These are phyloP conservation scores for Saccharomycopsis sp. DNA, from an alignment of 805 yeast species.

Conservation along the genomic window DNA sequence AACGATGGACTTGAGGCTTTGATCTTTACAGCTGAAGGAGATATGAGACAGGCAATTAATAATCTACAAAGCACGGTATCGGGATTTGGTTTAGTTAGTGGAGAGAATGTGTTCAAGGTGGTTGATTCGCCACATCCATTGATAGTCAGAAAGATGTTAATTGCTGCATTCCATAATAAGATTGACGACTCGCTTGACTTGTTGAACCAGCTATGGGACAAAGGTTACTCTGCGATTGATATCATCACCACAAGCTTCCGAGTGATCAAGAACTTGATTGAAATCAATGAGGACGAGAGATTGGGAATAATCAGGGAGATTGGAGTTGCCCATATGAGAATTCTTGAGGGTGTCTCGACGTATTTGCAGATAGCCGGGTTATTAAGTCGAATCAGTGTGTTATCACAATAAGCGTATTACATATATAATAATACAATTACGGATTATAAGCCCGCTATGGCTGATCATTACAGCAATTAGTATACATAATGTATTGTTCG, in stretches of 20 bases:
- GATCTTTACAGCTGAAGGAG: slow-evolving; percentile 94
- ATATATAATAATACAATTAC: too few relatives aligned
- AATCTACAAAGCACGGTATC: slow-evolving; percentile 91
- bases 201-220: slow-evolving; percentile 69
- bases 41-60: slow-evolving; percentile 96
- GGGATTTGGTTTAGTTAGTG: slow-evolving; percentile 87
- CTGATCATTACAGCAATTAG: background rate
- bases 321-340: slow-evolving; percentile 87
- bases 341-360: slow-evolving; percentile 87
- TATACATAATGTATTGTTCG: background rate
- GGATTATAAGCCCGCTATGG: too few relatives aligned
- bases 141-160: slow-evolving; percentile 64
- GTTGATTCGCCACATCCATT: slow-evolving; percentile 97
- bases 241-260: slow-evolving; percentile 85
- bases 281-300: slow-evolving; percentile 59
- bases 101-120: slow-evolving; percentile 87
- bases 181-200: slow-evolving; percentile 62
- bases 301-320: slow-evolving; percentile 78
- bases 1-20: slow-evolving; percentile 91
- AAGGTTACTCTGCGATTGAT: slow-evolving; percentile 91
- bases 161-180: slow-evolving; percentile 38
- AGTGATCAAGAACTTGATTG: slow-evolving; percentile 71
- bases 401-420: background rate
- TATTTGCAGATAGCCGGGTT: slow-evolving; percentile 82
- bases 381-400: slow-evolving; percentile 46